phyloP scores from a whole-genome alignment of 2,329 filamentous ascomycete genomes.

The Pestalotiopsis sp. region DNA sequence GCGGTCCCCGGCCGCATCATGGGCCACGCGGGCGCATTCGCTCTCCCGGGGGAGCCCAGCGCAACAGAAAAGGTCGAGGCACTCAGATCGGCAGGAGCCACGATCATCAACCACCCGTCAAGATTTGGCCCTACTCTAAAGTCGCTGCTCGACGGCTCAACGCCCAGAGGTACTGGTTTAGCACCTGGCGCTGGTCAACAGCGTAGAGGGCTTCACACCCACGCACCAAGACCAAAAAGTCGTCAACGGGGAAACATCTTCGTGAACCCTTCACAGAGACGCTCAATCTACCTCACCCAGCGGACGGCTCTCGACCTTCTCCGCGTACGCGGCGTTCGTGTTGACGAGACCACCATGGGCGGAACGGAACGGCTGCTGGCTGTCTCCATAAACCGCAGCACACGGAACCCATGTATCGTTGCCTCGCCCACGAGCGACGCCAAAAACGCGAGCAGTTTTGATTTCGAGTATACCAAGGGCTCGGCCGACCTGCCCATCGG shows the following conservation, averaged over 20 bases:
- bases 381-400: slow-evolving; percentile 66
- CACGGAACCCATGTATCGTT: slow-evolving; percentile 65
- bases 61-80: slow-evolving; percentile 67
- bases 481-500: slow-evolving; percentile 44
- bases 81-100: slow-evolving; percentile 67
- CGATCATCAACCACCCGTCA: slow-evolving; percentile 75
- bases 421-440: slow-evolving; percentile 53
- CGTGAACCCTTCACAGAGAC: slow-evolving; percentile 37
- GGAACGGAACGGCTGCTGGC: slow-evolving; percentile 55
- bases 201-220: slow-evolving; percentile 55
- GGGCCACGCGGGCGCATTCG: slow-evolving; percentile 80
- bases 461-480: slow-evolving; percentile 60
- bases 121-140: slow-evolving; percentile 74
- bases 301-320: slow-evolving; percentile 59
- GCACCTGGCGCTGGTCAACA: slow-evolving; percentile 23
- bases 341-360: slow-evolving; percentile 36
- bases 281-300: slow-evolving; percentile 58
- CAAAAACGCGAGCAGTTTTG: slow-evolving; percentile 53
- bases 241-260: slow-evolving; percentile 8
- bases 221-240: slow-evolving; percentile 32
- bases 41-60: slow-evolving; percentile 65
- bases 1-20: slow-evolving; percentile 69
- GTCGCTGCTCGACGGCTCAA: slow-evolving; percentile 50
- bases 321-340: slow-evolving; percentile 48
- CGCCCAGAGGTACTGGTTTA: slow-evolving; percentile 12